Evolutionary conservation across 805 yeast species (phyloP).

Genomic region (Kluyveromyces lactis): DNA sequence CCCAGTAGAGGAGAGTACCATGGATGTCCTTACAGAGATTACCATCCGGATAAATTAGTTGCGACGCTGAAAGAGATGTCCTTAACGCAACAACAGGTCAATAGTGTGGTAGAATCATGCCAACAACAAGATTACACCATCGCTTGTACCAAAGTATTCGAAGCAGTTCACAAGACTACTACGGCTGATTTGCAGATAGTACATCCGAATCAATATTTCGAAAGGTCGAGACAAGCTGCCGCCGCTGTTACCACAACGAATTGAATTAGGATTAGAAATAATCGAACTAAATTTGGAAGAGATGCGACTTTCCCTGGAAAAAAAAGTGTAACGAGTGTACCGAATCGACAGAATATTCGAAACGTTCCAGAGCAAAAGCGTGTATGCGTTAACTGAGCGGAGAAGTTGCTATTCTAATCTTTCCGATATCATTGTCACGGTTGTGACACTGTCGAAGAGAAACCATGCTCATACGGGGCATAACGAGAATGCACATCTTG

Average conservation of each 20-base stretch:
- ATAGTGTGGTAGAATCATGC: conserved; percentile 59
- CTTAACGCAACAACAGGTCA: conserved; percentile 38
- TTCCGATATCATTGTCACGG: too few species aligned
- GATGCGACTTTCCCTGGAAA: too few species aligned
- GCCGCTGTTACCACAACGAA: conserved; percentile 26
- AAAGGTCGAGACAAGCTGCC: conserved; percentile 51
- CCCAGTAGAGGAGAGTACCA: conserved; percentile 66
- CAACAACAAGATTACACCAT: conserved; percentile 64
- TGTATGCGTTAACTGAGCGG: too few species aligned
- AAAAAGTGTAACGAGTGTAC: too few species aligned
- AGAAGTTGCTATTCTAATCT: too few species aligned
- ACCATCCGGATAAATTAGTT: conserved; percentile 55
- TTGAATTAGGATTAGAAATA: conserved; percentile 13
- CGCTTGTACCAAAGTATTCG: conserved; percentile 88
- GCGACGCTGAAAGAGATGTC: conserved; percentile 47
- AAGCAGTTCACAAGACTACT: conserved; percentile 47
- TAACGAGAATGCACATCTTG: too few species aligned
- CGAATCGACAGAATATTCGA: too few species aligned
- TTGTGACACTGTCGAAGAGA: too few species aligned
- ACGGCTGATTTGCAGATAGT: conserved; percentile 37
- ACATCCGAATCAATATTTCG: conserved; percentile 87
- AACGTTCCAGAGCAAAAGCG: too few species aligned
- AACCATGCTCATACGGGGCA: too few species aligned
- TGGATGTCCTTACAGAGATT: conserved; percentile 89
- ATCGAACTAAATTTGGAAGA: too few species aligned